Conservation (phyloP, 148 eudicot species). For the Chenopodium album region DNA sequence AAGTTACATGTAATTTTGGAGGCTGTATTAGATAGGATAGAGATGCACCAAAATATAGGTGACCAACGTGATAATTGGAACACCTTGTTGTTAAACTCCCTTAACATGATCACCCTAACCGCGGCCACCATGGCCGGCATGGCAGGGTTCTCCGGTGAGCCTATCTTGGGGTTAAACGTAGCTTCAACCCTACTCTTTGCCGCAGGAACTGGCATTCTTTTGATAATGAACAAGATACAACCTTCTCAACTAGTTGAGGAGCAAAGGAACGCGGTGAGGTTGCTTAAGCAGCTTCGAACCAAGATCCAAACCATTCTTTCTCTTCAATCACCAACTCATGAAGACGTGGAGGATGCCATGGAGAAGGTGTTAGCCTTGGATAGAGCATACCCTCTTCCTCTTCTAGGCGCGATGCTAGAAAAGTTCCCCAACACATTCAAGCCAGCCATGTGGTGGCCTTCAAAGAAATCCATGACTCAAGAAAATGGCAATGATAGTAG, state of each 20-base stretch:
- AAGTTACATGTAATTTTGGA: slow-evolving; percentile 47
- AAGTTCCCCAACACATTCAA: slow-evolving; percentile 49
- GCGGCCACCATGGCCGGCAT: slow-evolving; percentile 58
- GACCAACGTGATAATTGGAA: slow-evolving; percentile 70
- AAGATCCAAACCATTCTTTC: slow-evolving; percentile 36
- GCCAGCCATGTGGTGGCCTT: slow-evolving; percentile 59
- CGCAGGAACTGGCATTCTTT: slow-evolving; percentile 49
- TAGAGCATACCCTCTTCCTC: slow-evolving; percentile 61
- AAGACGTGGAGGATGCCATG: slow-evolving; percentile 47
- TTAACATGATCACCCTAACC: slow-evolving; percentile 61
- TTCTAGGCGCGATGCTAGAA: slow-evolving; percentile 60
- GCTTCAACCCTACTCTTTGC: slow-evolving; percentile 47
- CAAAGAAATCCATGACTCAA: not conserved
- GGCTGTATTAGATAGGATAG: slow-evolving; percentile 53
- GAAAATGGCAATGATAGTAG: not conserved
- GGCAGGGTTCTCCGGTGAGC: slow-evolving; percentile 12
- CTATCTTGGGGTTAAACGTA: slow-evolving; percentile 32
- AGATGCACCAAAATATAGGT: slow-evolving; percentile 61
- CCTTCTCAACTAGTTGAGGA: slow-evolving; percentile 76
- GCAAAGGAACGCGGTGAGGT: slow-evolving; percentile 57
- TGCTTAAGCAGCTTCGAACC: slow-evolving; percentile 48
- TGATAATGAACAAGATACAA: slow-evolving; percentile 65
- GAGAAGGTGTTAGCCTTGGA: slow-evolving; percentile 52
- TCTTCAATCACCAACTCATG: slow-evolving; percentile 3
- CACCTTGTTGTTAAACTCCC: slow-evolving; percentile 51